Percentiles rank a stretch among this genome's conserved stretches.
Conservation (phyloP, 345 rosid genomes). For the Salix dunnii region DNA sequence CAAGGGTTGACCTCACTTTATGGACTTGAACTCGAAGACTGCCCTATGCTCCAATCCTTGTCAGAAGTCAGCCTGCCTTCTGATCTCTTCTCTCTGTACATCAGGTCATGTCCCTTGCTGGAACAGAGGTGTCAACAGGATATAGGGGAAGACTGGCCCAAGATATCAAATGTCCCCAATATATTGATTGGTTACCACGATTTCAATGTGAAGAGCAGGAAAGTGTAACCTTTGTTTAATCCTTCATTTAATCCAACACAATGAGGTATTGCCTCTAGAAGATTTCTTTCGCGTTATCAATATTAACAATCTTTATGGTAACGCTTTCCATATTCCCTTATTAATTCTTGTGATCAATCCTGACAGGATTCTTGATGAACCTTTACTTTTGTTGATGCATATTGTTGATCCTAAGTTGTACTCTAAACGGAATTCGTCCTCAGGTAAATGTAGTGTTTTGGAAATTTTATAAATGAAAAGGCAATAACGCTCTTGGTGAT, state of each 20-base stretch:
- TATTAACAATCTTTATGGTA: no score
- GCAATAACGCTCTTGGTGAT: no score
- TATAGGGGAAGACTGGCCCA: conserved; percentile 8
- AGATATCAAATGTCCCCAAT: not conserved
- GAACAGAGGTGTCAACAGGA: conserved; percentile 3
- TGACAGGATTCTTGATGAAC: no score
- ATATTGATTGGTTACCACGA: not conserved
- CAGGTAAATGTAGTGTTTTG: no score
- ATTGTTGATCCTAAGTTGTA: no score
- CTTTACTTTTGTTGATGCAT: no score
- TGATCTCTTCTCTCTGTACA: not conserved
- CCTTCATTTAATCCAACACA: not conserved
- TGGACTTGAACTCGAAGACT: not conserved
- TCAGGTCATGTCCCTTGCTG: not conserved
- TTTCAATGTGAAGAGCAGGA: no score
- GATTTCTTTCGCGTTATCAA: no score
- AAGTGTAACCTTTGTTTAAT: not conserved
- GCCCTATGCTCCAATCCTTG: not conserved
- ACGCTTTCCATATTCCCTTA: no score
- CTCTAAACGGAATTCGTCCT: no score
- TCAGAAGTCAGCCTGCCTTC: conserved; percentile 1
- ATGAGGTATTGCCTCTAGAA: not conserved
- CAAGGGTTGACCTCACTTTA: not conserved
- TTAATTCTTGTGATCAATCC: no score
- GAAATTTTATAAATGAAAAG: no score